These are phyloP conservation scores for Raphanus hybrid DNA, from an alignment of 441 rosid genomes.

Conservation along the genomic window DNA sequence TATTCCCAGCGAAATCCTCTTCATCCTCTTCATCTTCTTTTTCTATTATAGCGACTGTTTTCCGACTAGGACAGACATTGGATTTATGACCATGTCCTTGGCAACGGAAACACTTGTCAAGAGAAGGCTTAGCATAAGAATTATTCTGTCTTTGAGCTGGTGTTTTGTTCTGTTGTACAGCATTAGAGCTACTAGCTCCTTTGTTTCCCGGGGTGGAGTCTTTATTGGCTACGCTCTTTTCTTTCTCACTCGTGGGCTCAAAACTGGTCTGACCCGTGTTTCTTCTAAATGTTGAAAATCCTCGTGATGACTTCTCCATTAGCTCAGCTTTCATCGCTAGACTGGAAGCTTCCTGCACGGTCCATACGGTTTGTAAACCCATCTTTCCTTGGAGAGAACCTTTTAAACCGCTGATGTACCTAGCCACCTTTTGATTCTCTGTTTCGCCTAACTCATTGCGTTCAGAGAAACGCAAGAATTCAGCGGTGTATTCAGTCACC, in stretches of 20 bases:
- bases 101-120: not conserved
- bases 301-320: not conserved
- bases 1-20: slow-evolving; percentile 5
- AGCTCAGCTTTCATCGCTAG: not conserved
- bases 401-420: not conserved
- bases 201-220: too few species aligned
- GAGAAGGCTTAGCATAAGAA: not conserved
- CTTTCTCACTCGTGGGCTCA: too few species aligned
- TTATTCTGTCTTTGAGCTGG: not conserved
- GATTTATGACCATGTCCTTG: not conserved
- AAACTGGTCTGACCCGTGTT: not conserved
- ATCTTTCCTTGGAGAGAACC: not conserved
- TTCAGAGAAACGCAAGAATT: not conserved
- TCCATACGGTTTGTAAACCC: not conserved
- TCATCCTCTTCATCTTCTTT: too few species aligned
- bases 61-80: not conserved
- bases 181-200: too few species aligned
- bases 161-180: not conserved
- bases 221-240: too few species aligned
- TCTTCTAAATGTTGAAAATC: not conserved
- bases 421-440: not conserved
- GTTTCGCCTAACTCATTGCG: not conserved
- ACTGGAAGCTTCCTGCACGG: not conserved
- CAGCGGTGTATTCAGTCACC: not conserved
- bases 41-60: not conserved